These are phyloP conservation scores for Dothideomycetes sp. DNA, from an alignment of 2,329 filamentous ascomycete species.

Conservation along the genomic window DNA sequence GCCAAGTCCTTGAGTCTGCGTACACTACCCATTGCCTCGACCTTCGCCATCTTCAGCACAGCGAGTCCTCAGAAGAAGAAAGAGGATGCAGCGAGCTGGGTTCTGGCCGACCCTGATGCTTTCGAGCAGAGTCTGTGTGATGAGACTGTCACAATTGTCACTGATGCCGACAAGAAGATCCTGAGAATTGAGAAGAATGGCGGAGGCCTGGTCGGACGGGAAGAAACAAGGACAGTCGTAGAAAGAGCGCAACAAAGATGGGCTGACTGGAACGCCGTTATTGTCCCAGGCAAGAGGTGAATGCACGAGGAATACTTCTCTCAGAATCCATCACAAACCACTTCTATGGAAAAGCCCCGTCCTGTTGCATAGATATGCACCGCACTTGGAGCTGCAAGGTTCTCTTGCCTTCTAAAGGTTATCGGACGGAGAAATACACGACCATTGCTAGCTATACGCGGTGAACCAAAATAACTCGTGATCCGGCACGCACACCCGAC, in stretches of 20 bases:
- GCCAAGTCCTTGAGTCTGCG: constrained; percentile 48
- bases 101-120: constrained; percentile 78
- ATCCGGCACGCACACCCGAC: no score
- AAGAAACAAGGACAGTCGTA: constrained; percentile 50
- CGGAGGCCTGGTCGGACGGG: constrained; percentile 56
- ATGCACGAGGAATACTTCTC: background rate
- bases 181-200: constrained; percentile 74
- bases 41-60: constrained; percentile 67
- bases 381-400: no score
- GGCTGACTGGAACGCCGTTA: constrained; percentile 36
- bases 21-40: constrained; percentile 63
- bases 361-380: no score
- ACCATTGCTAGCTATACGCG: no score
- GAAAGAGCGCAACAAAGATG: constrained; percentile 51
- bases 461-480: no score
- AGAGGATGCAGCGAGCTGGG: constrained; percentile 42
- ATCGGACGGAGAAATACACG: no score
- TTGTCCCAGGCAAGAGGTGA: constrained; percentile 9
- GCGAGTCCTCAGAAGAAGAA: constrained; percentile 34
- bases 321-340: background rate
- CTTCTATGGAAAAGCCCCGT: background rate
- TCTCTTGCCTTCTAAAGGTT: no score
- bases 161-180: constrained; percentile 49
- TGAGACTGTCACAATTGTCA: constrained; percentile 72
- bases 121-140: constrained; percentile 79